Conservation (phyloP, 352 stramenopile genomes). For the Pythium periplocum region DNA sequence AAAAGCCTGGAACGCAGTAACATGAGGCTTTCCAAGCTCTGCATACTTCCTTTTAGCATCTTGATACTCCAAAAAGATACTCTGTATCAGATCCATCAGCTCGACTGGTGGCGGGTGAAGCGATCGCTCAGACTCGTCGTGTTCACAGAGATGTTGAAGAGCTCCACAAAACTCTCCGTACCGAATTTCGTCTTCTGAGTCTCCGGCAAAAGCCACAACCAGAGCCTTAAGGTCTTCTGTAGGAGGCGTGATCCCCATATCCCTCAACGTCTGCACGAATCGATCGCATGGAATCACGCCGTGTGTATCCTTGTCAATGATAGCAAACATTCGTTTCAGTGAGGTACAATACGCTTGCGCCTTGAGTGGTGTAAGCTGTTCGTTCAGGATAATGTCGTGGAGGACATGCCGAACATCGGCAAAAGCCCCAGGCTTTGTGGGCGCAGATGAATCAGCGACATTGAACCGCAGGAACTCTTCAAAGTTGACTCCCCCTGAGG, state of each 20-base stretch:
- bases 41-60: slow-evolving; percentile 17
- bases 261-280: slow-evolving; percentile 56
- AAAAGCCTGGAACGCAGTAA: slow-evolving; percentile 47
- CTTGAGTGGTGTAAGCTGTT: slow-evolving; percentile 37
- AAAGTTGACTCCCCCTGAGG: slow-evolving; percentile 59
- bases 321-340: slow-evolving; percentile 75
- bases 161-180: slow-evolving; percentile 58
- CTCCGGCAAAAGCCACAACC: slow-evolving; percentile 33
- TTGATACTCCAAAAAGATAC: slow-evolving; percentile 37
- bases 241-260: slow-evolving; percentile 48
- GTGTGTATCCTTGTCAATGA: slow-evolving; percentile 69
- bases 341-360: slow-evolving; percentile 51
- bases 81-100: slow-evolving; percentile 44
- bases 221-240: slow-evolving; percentile 36
- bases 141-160: slow-evolving; percentile 40
- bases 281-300: slow-evolving; percentile 34
- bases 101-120: slow-evolving; percentile 28
- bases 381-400: slow-evolving; percentile 38
- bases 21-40: slow-evolving; percentile 20
- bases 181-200: slow-evolving; percentile 25
- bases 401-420: slow-evolving; percentile 34
- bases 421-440: slow-evolving; percentile 17
- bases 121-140: slow-evolving; percentile 20
- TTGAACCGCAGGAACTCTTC: slow-evolving; percentile 80
- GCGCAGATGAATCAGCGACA: slow-evolving; percentile 52